These are phyloP conservation scores for Amanita rubescens DNA, from an alignment of 768 basidiomycete species.

Conservation along the genomic window DNA sequence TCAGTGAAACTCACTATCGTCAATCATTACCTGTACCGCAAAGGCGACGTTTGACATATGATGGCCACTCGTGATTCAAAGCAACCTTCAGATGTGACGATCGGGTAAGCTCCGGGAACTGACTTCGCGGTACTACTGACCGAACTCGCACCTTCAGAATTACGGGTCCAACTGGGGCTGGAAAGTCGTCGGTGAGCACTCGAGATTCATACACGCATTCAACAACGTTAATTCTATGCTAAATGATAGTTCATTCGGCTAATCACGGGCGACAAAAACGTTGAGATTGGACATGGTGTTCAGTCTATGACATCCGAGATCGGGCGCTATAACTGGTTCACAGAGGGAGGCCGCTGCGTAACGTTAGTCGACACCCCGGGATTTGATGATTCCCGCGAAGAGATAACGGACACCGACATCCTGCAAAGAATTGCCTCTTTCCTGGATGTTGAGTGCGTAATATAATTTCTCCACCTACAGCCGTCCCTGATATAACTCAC, in stretches of 20 bases:
- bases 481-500: not conserved
- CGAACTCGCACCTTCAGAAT: no score
- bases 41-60: no score
- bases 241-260: conserved; percentile 33
- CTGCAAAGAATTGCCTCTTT: conserved; percentile 25
- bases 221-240: not conserved
- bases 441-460: conserved; percentile 13
- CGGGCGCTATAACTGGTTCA: conserved; percentile 1
- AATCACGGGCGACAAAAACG: conserved; percentile 24
- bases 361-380: conserved; percentile 38
- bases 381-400: conserved; percentile 31
- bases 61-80: no score
- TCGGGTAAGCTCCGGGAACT: no score
- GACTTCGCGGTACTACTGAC: no score
- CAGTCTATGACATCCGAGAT: conserved; percentile 32
- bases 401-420: conserved; percentile 25
- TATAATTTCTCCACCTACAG: not conserved
- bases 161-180: not conserved
- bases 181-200: not conserved
- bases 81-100: no score
- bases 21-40: no score
- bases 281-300: conserved; percentile 30
- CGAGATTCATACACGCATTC: not conserved
- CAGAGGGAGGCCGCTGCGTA: conserved; percentile 10
- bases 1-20: no score